Percentiles rank a stretch among this genome's conserved stretches.
phyloP scores from a whole-genome alignment of 805 yeast genomes.

The Cyberlindnera maritima region DNA sequence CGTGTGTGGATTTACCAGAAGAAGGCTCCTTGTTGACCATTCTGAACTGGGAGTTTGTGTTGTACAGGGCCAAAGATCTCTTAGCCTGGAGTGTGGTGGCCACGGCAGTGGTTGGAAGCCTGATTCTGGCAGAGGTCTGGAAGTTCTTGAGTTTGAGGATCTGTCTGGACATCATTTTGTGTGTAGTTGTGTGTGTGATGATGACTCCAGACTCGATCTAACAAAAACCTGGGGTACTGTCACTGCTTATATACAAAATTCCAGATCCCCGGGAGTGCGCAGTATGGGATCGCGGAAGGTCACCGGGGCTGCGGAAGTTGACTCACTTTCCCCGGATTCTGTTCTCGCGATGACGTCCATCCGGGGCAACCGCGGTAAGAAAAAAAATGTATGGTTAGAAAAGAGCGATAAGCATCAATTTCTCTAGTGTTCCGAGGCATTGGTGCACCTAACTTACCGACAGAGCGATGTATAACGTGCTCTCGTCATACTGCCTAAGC shows the following conservation, averaged over 20 bases:
- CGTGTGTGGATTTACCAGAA: slow-evolving; percentile 13
- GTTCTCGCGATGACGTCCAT: neutral
- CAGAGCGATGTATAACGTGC: too few species aligned
- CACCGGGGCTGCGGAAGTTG: slow-evolving; percentile 2
- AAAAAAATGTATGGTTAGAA: too few species aligned
- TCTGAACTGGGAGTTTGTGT: slow-evolving; percentile 20
- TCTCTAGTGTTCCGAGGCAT: too few species aligned
- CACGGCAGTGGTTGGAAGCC: slow-evolving; percentile 10
- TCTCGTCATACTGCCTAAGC: too few species aligned
- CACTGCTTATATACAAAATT: neutral
- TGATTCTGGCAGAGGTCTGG: slow-evolving; percentile 28
- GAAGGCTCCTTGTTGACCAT: slow-evolving; percentile 24
- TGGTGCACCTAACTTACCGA: too few species aligned
- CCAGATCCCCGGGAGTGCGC: neutral
- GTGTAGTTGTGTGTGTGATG: neutral
- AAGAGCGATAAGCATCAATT: too few species aligned
- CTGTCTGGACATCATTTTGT: slow-evolving; percentile 11
- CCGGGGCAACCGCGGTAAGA: neutral
- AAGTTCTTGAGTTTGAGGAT: slow-evolving; percentile 24
- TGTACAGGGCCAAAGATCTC: slow-evolving; percentile 21
- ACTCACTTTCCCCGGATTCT: slow-evolving; percentile 1
- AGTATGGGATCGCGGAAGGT: neutral
- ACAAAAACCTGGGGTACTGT: neutral
- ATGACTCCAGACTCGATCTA: neutral
- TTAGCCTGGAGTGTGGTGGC: slow-evolving; percentile 15